Evolutionary conservation across 805 yeast genomes (phyloP).

Genomic region (Candida ficus): DNA sequence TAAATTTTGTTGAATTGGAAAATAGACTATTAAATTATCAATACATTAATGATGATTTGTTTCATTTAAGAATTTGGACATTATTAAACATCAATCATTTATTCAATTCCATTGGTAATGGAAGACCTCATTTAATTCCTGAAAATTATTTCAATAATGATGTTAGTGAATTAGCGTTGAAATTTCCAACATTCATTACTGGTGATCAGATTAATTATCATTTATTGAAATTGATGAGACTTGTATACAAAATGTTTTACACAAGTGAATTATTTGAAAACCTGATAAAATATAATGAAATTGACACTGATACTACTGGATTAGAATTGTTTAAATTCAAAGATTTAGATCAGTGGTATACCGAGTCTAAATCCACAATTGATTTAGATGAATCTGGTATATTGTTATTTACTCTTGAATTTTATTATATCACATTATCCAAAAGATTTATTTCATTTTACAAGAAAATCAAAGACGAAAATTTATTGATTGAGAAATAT

Average conservation of each 20-base stretch:
- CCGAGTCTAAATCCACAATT: conserved; percentile 40
- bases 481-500: conserved; percentile 20
- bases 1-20: conserved; percentile 39
- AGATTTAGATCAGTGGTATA: conserved; percentile 36
- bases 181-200: conserved; percentile 44
- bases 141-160: conserved; percentile 30
- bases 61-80: conserved; percentile 50
- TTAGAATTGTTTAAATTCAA: conserved; percentile 14
- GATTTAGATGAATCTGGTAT: conserved; percentile 45
- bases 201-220: conserved; percentile 53
- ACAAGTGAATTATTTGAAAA: conserved; percentile 18
- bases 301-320: conserved; percentile 6
- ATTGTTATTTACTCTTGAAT: conserved; percentile 42
- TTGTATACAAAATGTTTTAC: conserved; percentile 23
- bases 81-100: conserved; percentile 47
- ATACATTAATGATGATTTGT: conserved; percentile 37
- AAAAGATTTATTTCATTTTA: conserved; percentile 33
- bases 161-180: conserved; percentile 38
- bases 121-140: conserved; percentile 39
- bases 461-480: conserved; percentile 18
- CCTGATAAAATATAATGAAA: conserved; percentile 19
- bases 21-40: conserved; percentile 28
- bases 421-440: conserved; percentile 38
- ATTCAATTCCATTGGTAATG: conserved; percentile 45
- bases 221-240: conserved; percentile 37